These are phyloP conservation scores for Leccinum barrowsii DNA, from an alignment of 768 basidiomycete species.

Conservation along the genomic window DNA sequence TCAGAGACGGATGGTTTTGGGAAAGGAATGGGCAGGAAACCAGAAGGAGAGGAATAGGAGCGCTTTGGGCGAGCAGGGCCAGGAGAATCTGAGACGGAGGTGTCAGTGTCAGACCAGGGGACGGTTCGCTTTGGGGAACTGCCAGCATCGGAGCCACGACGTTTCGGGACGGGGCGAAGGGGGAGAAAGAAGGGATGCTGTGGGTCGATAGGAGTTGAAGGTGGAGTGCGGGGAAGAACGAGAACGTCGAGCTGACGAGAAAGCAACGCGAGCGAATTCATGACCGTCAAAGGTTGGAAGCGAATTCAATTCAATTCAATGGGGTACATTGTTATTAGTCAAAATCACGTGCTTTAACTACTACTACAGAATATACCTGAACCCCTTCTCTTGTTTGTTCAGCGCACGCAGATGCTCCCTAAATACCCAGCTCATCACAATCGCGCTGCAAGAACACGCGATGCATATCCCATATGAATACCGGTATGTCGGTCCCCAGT, in stretches of 20 bases:
- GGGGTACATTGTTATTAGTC: not conserved
- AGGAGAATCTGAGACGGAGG: conserved; percentile 31
- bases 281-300: conserved; percentile 24
- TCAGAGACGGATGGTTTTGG: conserved; percentile 30
- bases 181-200: conserved; percentile 31
- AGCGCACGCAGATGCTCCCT: conserved; percentile 39
- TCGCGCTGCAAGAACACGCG: conserved; percentile 46
- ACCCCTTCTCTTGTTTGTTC: conserved; percentile 37
- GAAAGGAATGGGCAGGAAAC: conserved; percentile 39
- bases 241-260: conserved; percentile 81
- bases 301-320: not conserved
- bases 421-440: conserved; percentile 50
- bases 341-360: conserved; percentile 5
- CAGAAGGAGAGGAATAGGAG: conserved; percentile 62
- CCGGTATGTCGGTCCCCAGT: conserved; percentile 71
- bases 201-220: conserved; percentile 50
- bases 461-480: conserved; percentile 75
- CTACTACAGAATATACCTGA: conserved; percentile 47
- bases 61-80: conserved; percentile 43
- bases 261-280: conserved; percentile 82
- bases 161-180: conserved; percentile 20
- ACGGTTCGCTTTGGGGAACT: conserved; percentile 43
- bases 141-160: conserved; percentile 27
- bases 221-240: conserved; percentile 55
- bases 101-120: conserved; percentile 55